Conservation (phyloP, 108 stramenopile species). For the Craspedostauros australis region DNA sequence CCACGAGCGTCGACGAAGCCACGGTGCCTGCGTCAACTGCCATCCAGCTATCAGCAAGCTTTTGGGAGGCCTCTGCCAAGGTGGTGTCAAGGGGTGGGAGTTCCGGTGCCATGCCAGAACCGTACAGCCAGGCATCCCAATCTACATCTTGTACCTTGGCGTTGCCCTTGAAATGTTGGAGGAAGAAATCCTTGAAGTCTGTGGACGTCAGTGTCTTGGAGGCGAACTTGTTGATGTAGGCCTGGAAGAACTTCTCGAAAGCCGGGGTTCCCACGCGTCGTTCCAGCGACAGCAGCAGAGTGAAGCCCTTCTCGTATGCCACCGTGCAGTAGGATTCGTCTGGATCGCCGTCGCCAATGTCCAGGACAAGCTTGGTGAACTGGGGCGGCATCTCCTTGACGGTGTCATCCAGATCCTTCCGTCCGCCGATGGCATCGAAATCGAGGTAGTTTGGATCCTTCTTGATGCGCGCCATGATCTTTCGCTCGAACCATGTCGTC, state of each 20-base stretch:
- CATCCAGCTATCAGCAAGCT: conserved; percentile 70
- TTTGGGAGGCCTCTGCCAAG: conserved; percentile 57
- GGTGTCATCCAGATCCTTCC: conserved; percentile 53
- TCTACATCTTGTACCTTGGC: conserved; percentile 35
- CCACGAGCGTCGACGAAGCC: no score
- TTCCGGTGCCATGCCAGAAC: conserved; percentile 79
- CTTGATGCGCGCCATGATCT: conserved; percentile 85
- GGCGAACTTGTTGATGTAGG: conserved; percentile 78
- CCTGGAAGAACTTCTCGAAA: conserved; percentile 85
- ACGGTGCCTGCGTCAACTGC: conserved; percentile 32
- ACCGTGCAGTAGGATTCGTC: conserved; percentile 92
- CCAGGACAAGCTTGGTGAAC: conserved; percentile 72
- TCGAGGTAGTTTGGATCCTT: conserved; percentile 64
- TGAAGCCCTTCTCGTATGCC: conserved; percentile 87
- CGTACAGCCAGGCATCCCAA: conserved; percentile 83
- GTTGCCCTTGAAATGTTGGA: conserved; percentile 42
- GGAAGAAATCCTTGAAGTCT: conserved; percentile 73
- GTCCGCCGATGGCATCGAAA: conserved; percentile 84
- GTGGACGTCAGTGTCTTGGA: conserved; percentile 66
- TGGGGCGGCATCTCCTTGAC: conserved; percentile 49
- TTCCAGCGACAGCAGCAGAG: conserved; percentile 83
- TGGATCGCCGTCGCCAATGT: conserved; percentile 87
- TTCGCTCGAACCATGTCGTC: conserved; percentile 96
- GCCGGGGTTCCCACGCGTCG: conserved; percentile 61
- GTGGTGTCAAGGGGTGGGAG: conserved; percentile 68